Percentiles rank a stretch among this genome's conserved stretches.
Conservation (phyloP, 2,329 filamentous ascomycete species). For the Neofusicoccum cordaticola region DNA sequence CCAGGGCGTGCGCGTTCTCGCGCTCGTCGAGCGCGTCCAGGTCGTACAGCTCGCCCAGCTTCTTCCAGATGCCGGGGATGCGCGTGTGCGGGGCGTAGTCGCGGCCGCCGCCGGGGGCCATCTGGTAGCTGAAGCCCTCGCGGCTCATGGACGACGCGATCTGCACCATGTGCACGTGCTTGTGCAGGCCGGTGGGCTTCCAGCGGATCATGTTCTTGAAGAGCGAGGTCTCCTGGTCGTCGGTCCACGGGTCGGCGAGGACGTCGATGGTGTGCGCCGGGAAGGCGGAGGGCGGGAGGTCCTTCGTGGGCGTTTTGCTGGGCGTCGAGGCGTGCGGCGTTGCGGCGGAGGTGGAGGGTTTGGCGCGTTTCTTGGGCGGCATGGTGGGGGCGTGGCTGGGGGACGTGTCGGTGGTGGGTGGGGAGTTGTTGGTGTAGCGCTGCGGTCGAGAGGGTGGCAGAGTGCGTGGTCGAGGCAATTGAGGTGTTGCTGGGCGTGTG, state of each 20-base stretch:
- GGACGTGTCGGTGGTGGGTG: not conserved
- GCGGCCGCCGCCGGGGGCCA: slow-evolving; percentile 22
- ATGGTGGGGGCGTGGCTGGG: slow-evolving; percentile 41
- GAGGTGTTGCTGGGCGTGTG: too few species aligned
- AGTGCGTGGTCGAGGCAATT: too few species aligned
- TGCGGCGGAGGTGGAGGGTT: slow-evolving; percentile 47
- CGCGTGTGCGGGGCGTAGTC: slow-evolving; percentile 63
- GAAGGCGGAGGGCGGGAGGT: slow-evolving; percentile 33
- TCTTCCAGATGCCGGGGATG: slow-evolving; percentile 88
- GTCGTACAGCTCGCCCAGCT: slow-evolving; percentile 80
- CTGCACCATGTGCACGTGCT: slow-evolving; percentile 87
- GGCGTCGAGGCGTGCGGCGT: slow-evolving; percentile 38
- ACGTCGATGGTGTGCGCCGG: slow-evolving; percentile 35
- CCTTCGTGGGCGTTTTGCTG: slow-evolving; percentile 38
- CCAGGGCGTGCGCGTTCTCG: slow-evolving; percentile 59
- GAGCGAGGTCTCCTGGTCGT: slow-evolving; percentile 88
- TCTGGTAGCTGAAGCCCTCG: slow-evolving; percentile 68
- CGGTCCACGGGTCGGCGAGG: slow-evolving; percentile 79
- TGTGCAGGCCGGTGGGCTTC: slow-evolving; percentile 97
- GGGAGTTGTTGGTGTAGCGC: too few species aligned
- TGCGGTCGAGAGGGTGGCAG: too few species aligned
- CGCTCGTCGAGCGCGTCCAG: slow-evolving; percentile 82
- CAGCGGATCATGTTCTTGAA: slow-evolving; percentile 90
- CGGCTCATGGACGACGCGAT: slow-evolving; percentile 77
- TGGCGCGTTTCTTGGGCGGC: slow-evolving; percentile 69